These are phyloP conservation scores for Allodekkera sacchari DNA, from an alignment of 805 yeast genomes.

Conservation along the genomic window DNA sequence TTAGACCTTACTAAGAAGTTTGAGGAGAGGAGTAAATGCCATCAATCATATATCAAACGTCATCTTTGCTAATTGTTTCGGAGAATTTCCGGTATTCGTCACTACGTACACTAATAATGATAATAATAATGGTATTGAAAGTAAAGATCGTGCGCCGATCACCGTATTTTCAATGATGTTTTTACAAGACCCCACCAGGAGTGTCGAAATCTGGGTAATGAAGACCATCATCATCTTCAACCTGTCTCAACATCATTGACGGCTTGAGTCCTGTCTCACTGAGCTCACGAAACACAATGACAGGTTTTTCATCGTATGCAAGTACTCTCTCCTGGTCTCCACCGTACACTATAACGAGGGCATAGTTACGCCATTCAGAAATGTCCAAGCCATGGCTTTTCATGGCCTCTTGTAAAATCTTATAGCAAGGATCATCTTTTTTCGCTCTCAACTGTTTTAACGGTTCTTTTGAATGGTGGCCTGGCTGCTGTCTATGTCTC, in stretches of 20 bases:
- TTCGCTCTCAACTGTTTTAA: conserved; percentile 78
- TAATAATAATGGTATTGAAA: not conserved
- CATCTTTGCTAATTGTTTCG: not conserved
- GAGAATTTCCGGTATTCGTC: not conserved
- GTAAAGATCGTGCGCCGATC: not conserved
- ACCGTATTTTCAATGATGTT: no score
- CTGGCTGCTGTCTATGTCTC: conserved; percentile 9
- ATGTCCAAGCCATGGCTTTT: conserved; percentile 69
- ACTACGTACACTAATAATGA: not conserved
- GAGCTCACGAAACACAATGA: conserved; percentile 71
- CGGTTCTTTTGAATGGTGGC: conserved; percentile 42
- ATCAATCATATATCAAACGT: no score
- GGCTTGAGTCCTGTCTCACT: conserved; percentile 84
- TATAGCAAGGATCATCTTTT: conserved; percentile 85
- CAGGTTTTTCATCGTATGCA: conserved; percentile 83
- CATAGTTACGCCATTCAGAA: conserved; percentile 83
- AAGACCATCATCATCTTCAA: conserved; percentile 42
- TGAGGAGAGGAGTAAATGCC: no score
- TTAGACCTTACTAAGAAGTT: conserved; percentile 85
- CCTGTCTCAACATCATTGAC: conserved; percentile 82
- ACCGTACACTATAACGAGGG: conserved; percentile 81
- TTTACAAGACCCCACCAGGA: conserved; percentile 35
- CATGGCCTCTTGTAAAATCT: conserved; percentile 83
- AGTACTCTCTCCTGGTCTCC: conserved; percentile 85
- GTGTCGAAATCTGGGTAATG: conserved; percentile 21